A percentile compares a stretch with the other conserved stretches of the same genome.
phyloP scores from a whole-genome alignment of 768 basidiomycete species.

The Amanita exitialis region DNA sequence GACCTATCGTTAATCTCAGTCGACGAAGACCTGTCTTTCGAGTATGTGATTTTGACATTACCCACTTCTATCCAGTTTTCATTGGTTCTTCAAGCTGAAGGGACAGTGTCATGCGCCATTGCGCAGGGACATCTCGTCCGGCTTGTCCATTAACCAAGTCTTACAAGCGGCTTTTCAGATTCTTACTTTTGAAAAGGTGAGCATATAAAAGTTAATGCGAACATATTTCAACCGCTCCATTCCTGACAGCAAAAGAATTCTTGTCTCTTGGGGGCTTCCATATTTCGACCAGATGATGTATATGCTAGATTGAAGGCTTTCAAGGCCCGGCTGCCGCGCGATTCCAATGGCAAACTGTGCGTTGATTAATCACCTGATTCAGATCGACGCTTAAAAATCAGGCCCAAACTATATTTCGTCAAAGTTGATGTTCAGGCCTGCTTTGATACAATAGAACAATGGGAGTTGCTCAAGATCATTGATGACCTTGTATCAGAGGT shows the following conservation, averaged over 20 bases:
- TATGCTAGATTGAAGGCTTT: slow-evolving; percentile 65
- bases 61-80: background rate
- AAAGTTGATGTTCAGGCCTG: slow-evolving; percentile 95
- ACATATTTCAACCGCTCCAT: background rate
- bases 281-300: slow-evolving; percentile 77
- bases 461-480: slow-evolving; percentile 72
- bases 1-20: slow-evolving; percentile 88
- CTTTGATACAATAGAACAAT: slow-evolving; percentile 93
- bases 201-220: slow-evolving; percentile 5
- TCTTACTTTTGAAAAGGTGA: slow-evolving; percentile 79
- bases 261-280: slow-evolving; percentile 66
- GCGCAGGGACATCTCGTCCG: slow-evolving; percentile 10
- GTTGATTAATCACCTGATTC: slow-evolving; percentile 1
- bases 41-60: background rate
- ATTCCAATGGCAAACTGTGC: slow-evolving; percentile 41
- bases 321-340: slow-evolving; percentile 40
- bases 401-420: slow-evolving; percentile 88
- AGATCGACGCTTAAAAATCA: slow-evolving; percentile 17
- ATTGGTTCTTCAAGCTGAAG: slow-evolving; percentile 1
- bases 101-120: background rate
- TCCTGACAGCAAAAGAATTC: slow-evolving; percentile 46
- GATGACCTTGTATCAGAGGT: slow-evolving; percentile 67
- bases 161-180: slow-evolving; percentile 81
- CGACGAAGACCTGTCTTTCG: slow-evolving; percentile 31
- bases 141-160: slow-evolving; percentile 79